A percentile compares a stretch with the other conserved stretches of the same genome.
Evolutionary conservation across 306 rosid species (phyloP).

Genomic region (Cicer arietinum): DNA sequence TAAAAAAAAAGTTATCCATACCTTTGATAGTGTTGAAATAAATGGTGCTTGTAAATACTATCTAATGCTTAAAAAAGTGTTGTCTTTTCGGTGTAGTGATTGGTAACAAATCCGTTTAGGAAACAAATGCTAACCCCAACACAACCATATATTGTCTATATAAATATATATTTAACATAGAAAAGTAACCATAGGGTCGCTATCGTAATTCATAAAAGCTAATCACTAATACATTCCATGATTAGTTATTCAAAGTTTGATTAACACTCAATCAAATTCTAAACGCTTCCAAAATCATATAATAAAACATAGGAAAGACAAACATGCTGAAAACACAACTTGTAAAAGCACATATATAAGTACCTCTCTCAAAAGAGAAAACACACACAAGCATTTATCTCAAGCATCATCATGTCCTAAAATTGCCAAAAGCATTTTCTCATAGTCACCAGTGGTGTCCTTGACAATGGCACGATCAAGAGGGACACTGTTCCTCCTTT

Average conservation of each 20-base stretch:
- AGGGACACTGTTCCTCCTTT: constrained; percentile 53
- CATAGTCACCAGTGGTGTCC: constrained; percentile 52
- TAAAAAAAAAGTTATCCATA: no score
- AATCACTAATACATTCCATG: background rate
- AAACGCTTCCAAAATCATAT: constrained; percentile 19
- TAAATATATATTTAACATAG: background rate
- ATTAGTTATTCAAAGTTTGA: background rate
- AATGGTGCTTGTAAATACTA: no score
- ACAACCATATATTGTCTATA: background rate
- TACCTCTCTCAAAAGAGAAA: background rate
- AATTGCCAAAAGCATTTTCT: constrained; percentile 50
- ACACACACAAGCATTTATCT: background rate
- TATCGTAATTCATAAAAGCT: constrained; percentile 21
- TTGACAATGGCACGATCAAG: constrained; percentile 53
- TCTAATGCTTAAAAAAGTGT: no score
- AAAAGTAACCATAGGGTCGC: constrained; percentile 19
- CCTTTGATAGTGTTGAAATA: no score
- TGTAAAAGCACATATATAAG: constrained; percentile 23
- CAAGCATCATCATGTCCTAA: constrained; percentile 49
- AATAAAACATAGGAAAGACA: constrained; percentile 34
- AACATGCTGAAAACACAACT: constrained; percentile 31
- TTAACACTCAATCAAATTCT: constrained; percentile 18
- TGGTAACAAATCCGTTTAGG: background rate
- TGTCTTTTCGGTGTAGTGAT: no score
- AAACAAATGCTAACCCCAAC: background rate